Base-by-base conservation (phyloP, 306 rosid species). In the Sechiopsis laciniata region DNA sequence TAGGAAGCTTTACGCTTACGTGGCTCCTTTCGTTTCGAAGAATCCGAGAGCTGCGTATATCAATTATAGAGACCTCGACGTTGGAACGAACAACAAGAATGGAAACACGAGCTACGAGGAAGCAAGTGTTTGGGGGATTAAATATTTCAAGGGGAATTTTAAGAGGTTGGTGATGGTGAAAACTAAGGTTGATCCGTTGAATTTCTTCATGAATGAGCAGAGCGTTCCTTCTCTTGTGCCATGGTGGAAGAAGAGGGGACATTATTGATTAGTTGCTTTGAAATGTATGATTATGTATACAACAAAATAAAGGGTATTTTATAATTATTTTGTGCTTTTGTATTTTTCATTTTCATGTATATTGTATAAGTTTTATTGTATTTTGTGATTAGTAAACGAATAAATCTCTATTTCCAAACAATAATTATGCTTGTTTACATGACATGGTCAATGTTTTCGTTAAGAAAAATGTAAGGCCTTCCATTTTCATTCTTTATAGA, bases 161-260 rank as follows among this genome's bases (percentile, higher is more conserved):
- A 67, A 46, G 54, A 67, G 55, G 72, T 45, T 67, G 72, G 72
- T 67, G 35, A 46, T 10, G 2, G 37, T 67, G 2, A 67, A 67
- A 45, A 67, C 72, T 19, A 67, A 45, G 72, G 6, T 67, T 6
- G 72, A 67, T 67, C 72, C 72, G 45, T 45, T 32, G 12, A 67
- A 67, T 20, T 67, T 67, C 72, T 67, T 67, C 55, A 67, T 26
- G 55, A 67, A 67, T 45, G 72, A 67, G 72, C 72, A 67, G 6
- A 67, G 72, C n/a, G 12, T 67, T 20, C 72, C 72, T 45, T 45
- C 72, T 12, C 37, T 67, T 67, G 13, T 6, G 55, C 32, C 72
- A 10, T 67, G 55, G 72, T 67, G 72, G 72, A 45, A 67, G 35
- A 67, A 67, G 72, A 42, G 55, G 72, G 72, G 55, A 19, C 15